Conservation (phyloP, 768 basidiomycete species). For the Auriscalpium vulgare region DNA sequence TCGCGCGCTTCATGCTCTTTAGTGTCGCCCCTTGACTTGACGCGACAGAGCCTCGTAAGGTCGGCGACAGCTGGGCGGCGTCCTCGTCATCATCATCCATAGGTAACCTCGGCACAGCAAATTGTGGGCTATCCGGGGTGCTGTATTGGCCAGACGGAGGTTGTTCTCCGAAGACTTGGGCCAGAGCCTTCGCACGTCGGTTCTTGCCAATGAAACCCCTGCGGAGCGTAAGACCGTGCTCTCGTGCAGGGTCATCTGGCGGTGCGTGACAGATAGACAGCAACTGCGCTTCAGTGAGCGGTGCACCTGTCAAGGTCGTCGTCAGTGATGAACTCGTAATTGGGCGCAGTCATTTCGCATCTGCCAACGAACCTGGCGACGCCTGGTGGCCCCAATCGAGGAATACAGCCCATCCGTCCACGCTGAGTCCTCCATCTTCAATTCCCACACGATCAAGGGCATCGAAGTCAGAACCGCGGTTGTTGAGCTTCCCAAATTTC, state of each 20-base stretch:
- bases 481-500: slow-evolving; percentile 72
- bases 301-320: slow-evolving; percentile 41
- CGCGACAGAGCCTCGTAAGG: background rate
- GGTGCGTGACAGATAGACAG: slow-evolving; percentile 78
- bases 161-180: slow-evolving; percentile 40
- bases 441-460: slow-evolving; percentile 50
- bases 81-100: slow-evolving; percentile 29
- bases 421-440: slow-evolving; percentile 66
- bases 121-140: slow-evolving; percentile 29
- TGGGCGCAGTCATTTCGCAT: background rate
- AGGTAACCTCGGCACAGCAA: slow-evolving; percentile 9
- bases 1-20: slow-evolving; percentile 81
- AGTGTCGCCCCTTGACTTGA: background rate
- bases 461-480: slow-evolving; percentile 35
- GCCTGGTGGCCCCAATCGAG: slow-evolving; percentile 50
- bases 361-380: slow-evolving; percentile 37
- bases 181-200: slow-evolving; percentile 35
- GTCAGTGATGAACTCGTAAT: background rate
- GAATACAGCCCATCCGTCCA: slow-evolving; percentile 89
- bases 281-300: slow-evolving; percentile 75
- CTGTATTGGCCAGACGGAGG: slow-evolving; percentile 18
- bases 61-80: slow-evolving; percentile 18
- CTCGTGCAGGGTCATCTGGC: slow-evolving; percentile 69
- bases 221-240: slow-evolving; percentile 71
- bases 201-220: slow-evolving; percentile 30